These are phyloP conservation scores for Selaginella moellendorffii DNA, from an alignment of 75 land plant genomes.

Conservation along the genomic window DNA sequence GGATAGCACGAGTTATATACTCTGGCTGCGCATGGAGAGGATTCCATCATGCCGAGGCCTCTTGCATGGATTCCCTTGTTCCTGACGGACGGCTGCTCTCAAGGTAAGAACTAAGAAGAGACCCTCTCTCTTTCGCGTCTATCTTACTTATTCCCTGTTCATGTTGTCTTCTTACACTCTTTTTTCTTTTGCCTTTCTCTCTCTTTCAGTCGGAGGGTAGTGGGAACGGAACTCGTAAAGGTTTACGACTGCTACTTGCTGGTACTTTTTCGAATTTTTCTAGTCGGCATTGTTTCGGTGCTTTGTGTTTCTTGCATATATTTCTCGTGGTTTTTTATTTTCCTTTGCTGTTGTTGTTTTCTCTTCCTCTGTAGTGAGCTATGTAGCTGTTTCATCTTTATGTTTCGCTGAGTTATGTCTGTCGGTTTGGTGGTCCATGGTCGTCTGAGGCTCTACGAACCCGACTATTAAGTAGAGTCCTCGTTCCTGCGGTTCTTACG, in stretches of 20 bases:
- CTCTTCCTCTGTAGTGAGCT: neutral
- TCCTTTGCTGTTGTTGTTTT: neutral
- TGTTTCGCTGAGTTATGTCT: neutral
- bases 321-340: neutral
- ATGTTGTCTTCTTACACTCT: neutral
- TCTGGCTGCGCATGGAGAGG: neutral
- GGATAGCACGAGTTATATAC: neutral
- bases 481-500: neutral
- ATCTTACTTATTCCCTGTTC: neutral
- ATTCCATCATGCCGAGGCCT: neutral
- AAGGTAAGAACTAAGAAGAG: neutral
- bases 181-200: neutral
- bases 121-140: neutral
- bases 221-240: neutral
- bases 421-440: neutral
- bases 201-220: neutral
- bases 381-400: neutral
- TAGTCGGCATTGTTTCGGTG: no score
- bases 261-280: neutral
- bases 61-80: neutral
- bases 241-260: neutral
- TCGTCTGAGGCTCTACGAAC: neutral
- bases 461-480: neutral
- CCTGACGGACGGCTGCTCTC: neutral
- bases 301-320: no score